These are phyloP conservation scores for Nothophaeocryptopus gaeumannii DNA, from an alignment of 2,329 filamentous ascomycete genomes.

Conservation along the genomic window DNA sequence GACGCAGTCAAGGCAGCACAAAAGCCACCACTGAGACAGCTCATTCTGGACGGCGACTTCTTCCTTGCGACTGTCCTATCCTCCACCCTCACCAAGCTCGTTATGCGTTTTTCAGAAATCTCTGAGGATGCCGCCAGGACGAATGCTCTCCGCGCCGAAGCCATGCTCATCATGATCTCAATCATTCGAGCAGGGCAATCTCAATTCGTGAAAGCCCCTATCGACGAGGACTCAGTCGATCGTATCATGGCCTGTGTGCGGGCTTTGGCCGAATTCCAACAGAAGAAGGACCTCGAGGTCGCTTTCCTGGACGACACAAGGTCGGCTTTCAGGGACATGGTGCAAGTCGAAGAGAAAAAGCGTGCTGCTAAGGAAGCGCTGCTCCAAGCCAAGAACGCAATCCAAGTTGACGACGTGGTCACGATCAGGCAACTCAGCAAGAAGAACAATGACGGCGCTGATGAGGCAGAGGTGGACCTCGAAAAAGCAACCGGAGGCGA, in stretches of 20 bases:
- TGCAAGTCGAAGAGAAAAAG: conserved; percentile 96
- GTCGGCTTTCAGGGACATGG: conserved; percentile 95
- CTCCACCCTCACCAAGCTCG: conserved; percentile 91
- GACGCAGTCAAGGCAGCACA: conserved; percentile 96
- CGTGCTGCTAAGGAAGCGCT: conserved; percentile 89
- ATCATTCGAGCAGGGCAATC: conserved; percentile 97
- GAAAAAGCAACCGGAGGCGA: conserved; percentile 94
- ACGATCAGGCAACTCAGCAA: conserved; percentile 88
- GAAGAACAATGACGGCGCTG: conserved; percentile 78
- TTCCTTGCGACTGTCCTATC: conserved; percentile 94
- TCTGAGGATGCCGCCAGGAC: conserved; percentile 81
- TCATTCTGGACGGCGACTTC: conserved; percentile 96
- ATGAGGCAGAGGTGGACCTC: conserved; percentile 84
- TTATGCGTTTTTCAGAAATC: conserved; percentile 95
- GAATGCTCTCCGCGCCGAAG: conserved; percentile 90
- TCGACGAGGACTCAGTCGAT: conserved; percentile 97
- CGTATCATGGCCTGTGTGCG: conserved; percentile 97
- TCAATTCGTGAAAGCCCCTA: conserved; percentile 95
- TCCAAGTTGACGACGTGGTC: conserved; percentile 94
- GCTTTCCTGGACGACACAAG: conserved; percentile 93
- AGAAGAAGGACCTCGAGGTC: conserved; percentile 85
- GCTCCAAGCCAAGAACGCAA: conserved; percentile 87
- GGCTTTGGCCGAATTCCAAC: conserved; percentile 81
- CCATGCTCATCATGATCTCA: conserved; percentile 99
- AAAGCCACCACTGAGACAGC: conserved; percentile 89